Evolutionary conservation across 1,284 basidiomycete genomes (phyloP), one percentile per base, ranked within the genome.

Genomic region (Amylostereum areolatum): DNA sequence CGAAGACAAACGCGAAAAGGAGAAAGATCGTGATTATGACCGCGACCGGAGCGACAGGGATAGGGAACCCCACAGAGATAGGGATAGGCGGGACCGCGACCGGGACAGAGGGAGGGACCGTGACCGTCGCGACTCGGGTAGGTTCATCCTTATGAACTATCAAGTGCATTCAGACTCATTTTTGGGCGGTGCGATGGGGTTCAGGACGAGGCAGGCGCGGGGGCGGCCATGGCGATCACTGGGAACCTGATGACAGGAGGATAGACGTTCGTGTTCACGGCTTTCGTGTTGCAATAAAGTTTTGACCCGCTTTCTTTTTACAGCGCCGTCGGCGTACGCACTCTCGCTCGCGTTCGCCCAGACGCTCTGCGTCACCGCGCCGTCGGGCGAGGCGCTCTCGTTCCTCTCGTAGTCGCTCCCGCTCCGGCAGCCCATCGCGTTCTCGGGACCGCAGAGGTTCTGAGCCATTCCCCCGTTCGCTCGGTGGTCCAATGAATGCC

Each of bases 401-500:
- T 34, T 76, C 74, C 12, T 77, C 80, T 27, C 72, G 76, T 41
- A 80, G 80, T 28, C 74, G 74, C 36, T 76, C 77, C 28, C 75
- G 77, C 46, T 80, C 83, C 24, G 75, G 81, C 48, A 72, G 73
- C 43, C 78, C 81, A 32, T 81, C 79, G 43, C 78, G 85, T 48
- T 77, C 75, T 58, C 72, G 81, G 28, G 81, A 81, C 55, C 77
- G 83, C 57, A 79, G 80, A 60, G 58, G 75, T 45, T 61, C 71
- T 3, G 87, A 89, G 56, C 62, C 83, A 4, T 88, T 89, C 59
- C 69, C 85, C 18, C 82, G 87, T 49, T 90, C 89, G 2, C 81
- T 91, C 28, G 92, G 90, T 28, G 92, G 92, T 2, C 90, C 92
- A 2, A 92, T 94, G 81, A 94, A 94, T 59, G 91, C 92, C 29